Evolutionary conservation across 1,139 yeast genomes (phyloP).

Genomic region (Suhomyces terraborum): DNA sequence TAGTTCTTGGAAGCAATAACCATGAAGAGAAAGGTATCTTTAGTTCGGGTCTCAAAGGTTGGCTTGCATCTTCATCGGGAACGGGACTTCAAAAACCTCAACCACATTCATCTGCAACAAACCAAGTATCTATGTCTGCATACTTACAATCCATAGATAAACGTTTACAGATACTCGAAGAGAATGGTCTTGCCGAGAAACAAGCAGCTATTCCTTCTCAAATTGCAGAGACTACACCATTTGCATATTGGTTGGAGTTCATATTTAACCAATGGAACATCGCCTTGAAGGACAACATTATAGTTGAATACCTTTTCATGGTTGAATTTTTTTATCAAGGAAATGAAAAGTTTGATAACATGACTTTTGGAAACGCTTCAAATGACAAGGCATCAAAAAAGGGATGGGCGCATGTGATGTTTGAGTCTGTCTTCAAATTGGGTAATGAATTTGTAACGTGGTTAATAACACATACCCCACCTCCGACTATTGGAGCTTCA

Average conservation of each 20-base stretch:
- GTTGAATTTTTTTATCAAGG: constrained; percentile 67
- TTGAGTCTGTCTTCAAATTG: constrained; percentile 52
- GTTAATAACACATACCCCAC: constrained; percentile 32
- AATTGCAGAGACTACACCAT: constrained; percentile 76
- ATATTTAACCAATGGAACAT: constrained; percentile 72
- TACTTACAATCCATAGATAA: constrained; percentile 58
- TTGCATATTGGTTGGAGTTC: constrained; percentile 68
- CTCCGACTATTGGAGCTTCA: constrained; percentile 20
- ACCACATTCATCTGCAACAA: constrained; percentile 9
- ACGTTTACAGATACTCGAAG: constrained; percentile 51
- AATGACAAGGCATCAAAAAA: constrained; percentile 30
- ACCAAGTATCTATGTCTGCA: constrained; percentile 36
- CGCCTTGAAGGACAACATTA: constrained; percentile 74
- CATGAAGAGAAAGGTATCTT: constrained; percentile 32
- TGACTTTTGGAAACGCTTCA: neutral
- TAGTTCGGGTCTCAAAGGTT: constrained; percentile 30
- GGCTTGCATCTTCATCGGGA: constrained; percentile 23
- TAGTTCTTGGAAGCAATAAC: constrained; percentile 49
- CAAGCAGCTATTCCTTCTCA: constrained; percentile 77
- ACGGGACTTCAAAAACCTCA: constrained; percentile 10
- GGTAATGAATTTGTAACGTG: constrained; percentile 44
- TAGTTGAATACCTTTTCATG: constrained; percentile 75
- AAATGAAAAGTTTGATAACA: constrained; percentile 38
- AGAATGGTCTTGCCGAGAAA: constrained; percentile 35
- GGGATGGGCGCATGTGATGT: constrained; percentile 55